Evolutionary conservation across 306 rosid species (phyloP), one percentile per base, ranked within the genome.

Genomic region (Cucurbita moschata): DNA sequence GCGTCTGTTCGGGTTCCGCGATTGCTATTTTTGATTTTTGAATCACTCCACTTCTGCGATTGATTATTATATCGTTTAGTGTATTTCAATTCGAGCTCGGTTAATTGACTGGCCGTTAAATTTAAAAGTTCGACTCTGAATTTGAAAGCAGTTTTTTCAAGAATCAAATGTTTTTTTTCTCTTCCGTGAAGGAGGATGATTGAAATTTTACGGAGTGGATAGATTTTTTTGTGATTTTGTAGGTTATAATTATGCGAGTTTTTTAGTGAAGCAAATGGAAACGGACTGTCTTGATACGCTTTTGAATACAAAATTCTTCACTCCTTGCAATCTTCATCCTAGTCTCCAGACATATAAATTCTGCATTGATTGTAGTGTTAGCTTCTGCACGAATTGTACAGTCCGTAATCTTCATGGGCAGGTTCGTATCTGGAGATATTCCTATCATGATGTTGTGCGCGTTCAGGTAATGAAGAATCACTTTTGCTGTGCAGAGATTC

Each of bases 371-470:
- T 90, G 98, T 79, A 78, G 61, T 42, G 62, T 82, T 72, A 85
- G 86, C 46, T 67, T 90, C 63, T 93, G 98, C 82, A 88, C 83
- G 80, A 88, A 86, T 84, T 94, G 98, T 71, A 81, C 77, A 55
- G 80, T 85, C 78, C 98, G 91, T 83, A 75, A 83, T 72, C 87
- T 71, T 23, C 98, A 94, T 78, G 82, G 86, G 72, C 81, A 82
- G 64, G 81, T 94, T 74, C 95, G 89, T 82, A 89, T 94, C 75
- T 91, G 87, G 88, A 85, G 85, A 66, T 94, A 94, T 65, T 89
- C 89, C 35, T 91, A 86, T 75, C 92, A 85, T 54, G 93, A 94
- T 78, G 98, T 94, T 10, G 84, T 91, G 68, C 96, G 97, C 68
- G 87, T 84, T 78, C 85, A 86, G 0, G 96, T 91, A 37, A 74